These are phyloP conservation scores for Annulohypoxylon moriforme DNA, from an alignment of 495 filamentous ascomycete species.

Conservation along the genomic window DNA sequence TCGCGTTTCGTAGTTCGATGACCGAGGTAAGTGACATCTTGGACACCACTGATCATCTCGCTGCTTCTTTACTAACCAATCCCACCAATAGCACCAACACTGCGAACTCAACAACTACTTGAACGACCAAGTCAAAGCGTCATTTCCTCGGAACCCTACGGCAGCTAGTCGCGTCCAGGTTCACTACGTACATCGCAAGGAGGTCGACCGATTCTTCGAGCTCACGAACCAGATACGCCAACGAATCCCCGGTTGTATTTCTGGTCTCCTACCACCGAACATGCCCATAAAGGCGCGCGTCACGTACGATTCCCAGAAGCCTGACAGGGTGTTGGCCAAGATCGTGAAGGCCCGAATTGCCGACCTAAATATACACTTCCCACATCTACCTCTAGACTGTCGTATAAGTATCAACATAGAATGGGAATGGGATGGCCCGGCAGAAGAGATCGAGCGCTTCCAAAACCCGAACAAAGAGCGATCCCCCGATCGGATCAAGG, in stretches of 20 bases:
- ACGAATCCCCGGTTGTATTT: constrained; percentile 58
- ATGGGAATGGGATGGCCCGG: constrained; percentile 81
- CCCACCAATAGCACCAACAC: constrained; percentile 73
- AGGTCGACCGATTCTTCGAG: constrained; percentile 84
- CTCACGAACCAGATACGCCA: constrained; percentile 67
- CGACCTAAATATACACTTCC: constrained; percentile 83
- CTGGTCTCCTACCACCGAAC: constrained; percentile 63
- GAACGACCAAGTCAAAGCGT: constrained; percentile 71
- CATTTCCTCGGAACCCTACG: constrained; percentile 58
- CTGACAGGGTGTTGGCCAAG: constrained; percentile 75
- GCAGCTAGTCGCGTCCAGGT: constrained; percentile 69
- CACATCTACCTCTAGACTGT: constrained; percentile 79
- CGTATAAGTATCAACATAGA: constrained; percentile 91
- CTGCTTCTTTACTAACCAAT: constrained; percentile 8
- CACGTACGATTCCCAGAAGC: constrained; percentile 75
- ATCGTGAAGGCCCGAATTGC: constrained; percentile 91
- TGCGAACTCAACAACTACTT: constrained; percentile 80
- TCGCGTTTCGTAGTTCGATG: constrained; percentile 84
- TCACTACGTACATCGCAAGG: constrained; percentile 81
- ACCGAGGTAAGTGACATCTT: constrained; percentile 70
- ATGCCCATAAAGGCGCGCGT: constrained; percentile 78
- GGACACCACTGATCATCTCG: constrained; percentile 1
- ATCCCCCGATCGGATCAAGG: constrained; percentile 77
- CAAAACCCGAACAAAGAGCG: constrained; percentile 55
- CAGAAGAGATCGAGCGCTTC: constrained; percentile 62